These are phyloP conservation scores for Ophiostoma perfectum DNA, from an alignment of 2,329 filamentous ascomycete genomes.

Conservation along the genomic window DNA sequence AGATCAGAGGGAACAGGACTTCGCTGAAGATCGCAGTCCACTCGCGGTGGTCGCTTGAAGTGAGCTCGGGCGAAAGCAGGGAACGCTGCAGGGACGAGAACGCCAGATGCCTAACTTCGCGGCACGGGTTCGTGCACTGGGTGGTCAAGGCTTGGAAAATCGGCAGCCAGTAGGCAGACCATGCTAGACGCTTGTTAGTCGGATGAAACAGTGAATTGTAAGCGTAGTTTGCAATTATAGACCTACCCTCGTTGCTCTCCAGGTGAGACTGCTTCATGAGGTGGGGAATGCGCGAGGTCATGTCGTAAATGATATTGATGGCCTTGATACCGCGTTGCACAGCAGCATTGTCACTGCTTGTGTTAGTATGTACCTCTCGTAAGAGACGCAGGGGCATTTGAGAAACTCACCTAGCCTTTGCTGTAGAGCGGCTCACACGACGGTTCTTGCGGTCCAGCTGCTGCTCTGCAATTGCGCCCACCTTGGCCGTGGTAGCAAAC, in stretches of 20 bases:
- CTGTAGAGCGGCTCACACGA: slow-evolving; percentile 41
- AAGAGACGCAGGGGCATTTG: too few relatives aligned
- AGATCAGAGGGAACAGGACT: slow-evolving; percentile 86
- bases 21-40: slow-evolving; percentile 95
- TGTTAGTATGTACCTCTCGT: neutral
- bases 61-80: slow-evolving; percentile 77
- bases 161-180: slow-evolving; percentile 96
- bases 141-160: slow-evolving; percentile 83
- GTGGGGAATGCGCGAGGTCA: slow-evolving; percentile 75
- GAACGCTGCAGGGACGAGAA: slow-evolving; percentile 81
- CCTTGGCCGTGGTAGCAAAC: slow-evolving; percentile 76
- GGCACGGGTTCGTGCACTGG: slow-evolving; percentile 91
- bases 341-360: slow-evolving; percentile 58
- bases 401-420: slow-evolving; percentile 49
- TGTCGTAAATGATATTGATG: slow-evolving; percentile 71
- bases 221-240: slow-evolving; percentile 25
- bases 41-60: slow-evolving; percentile 75
- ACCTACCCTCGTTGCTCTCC: slow-evolving; percentile 62
- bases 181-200: slow-evolving; percentile 49
- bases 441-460: slow-evolving; percentile 49
- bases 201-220: too few relatives aligned
- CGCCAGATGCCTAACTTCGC: slow-evolving; percentile 84
- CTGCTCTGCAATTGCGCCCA: slow-evolving; percentile 66
- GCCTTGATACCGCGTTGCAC: slow-evolving; percentile 75
- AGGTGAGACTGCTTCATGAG: slow-evolving; percentile 92